Conservation (phyloP, 2,329 filamentous ascomycete species). For the Epichloe aotearoae region DNA sequence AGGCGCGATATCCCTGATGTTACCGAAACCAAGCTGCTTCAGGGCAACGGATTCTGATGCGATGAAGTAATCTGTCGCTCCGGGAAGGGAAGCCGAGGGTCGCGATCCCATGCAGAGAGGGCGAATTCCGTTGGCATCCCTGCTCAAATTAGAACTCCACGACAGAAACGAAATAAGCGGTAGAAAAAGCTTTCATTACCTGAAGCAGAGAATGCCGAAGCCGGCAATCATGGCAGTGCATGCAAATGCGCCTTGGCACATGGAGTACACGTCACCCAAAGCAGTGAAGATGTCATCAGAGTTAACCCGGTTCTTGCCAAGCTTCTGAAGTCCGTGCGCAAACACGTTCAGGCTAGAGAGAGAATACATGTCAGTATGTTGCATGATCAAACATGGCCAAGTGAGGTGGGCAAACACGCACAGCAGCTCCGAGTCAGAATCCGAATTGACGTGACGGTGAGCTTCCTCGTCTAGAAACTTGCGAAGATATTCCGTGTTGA, state of each 20-base stretch:
- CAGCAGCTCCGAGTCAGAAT: conserved; percentile 61
- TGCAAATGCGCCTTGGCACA: conserved; percentile 63
- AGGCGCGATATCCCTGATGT: conserved; percentile 66
- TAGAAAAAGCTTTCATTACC: conserved; percentile 16
- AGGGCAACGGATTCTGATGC: conserved; percentile 81
- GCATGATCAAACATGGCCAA: no score
- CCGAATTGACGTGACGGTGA: conserved; percentile 79
- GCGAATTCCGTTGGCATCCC: conserved; percentile 48
- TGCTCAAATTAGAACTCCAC: background rate
- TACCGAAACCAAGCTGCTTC: conserved; percentile 63
- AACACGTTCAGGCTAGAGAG: conserved; percentile 60
- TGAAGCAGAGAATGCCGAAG: conserved; percentile 68
- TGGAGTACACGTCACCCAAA: conserved; percentile 57
- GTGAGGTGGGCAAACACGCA: background rate
- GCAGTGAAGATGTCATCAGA: conserved; percentile 63
- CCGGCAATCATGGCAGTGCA: conserved; percentile 73
- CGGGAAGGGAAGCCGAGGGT: conserved; percentile 46
- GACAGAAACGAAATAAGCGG: no score
- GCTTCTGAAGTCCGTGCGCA: conserved; percentile 67
- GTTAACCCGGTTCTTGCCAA: conserved; percentile 70
- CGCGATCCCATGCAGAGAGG: conserved; percentile 69
- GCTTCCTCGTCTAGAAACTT: conserved; percentile 63
- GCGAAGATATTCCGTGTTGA: conserved; percentile 59
- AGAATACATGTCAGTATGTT: conserved; percentile 7
- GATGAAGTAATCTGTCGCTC: conserved; percentile 74